Conservation (phyloP, 2,329 filamentous ascomycete species). For the Colletotrichum gloeosporioides region DNA sequence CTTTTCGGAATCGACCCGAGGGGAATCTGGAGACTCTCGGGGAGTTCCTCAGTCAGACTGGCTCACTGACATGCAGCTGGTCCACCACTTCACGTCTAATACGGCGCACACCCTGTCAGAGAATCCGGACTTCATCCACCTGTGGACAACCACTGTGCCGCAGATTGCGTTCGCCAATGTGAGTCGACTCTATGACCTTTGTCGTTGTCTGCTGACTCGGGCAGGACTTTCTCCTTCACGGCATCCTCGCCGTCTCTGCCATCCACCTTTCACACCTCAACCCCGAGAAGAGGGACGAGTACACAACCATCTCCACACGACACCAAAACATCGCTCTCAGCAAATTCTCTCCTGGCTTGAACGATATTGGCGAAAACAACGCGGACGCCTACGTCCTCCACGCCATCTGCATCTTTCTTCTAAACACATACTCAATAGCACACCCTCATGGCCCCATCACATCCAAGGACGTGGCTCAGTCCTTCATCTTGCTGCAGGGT, state of each 20-base stretch:
- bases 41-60: background rate
- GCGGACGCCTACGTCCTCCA: constrained; percentile 25
- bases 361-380: constrained; percentile 22
- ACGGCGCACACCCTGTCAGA: constrained; percentile 11
- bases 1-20: background rate
- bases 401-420: constrained; percentile 24
- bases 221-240: constrained; percentile 25
- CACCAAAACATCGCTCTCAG: constrained; percentile 23
- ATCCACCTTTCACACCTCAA: constrained; percentile 21
- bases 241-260: constrained; percentile 23
- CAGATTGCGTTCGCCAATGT: constrained; percentile 12
- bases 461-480: constrained; percentile 22
- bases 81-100: constrained; percentile 12
- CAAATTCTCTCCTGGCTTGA: constrained; percentile 19
- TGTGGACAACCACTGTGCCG: constrained; percentile 15
- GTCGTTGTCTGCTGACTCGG: background rate
- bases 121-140: constrained; percentile 8
- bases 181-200: background rate
- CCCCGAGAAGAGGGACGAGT: constrained; percentile 16
- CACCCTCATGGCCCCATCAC: constrained; percentile 1
- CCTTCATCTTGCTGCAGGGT: constrained; percentile 24
- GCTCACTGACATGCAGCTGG: constrained; percentile 11
- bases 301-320: constrained; percentile 18
- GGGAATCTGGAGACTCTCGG: background rate
- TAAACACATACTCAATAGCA: constrained; percentile 24